Conservation (phyloP, 768 basidiomycete genomes). For the Boletus sp. region DNA sequence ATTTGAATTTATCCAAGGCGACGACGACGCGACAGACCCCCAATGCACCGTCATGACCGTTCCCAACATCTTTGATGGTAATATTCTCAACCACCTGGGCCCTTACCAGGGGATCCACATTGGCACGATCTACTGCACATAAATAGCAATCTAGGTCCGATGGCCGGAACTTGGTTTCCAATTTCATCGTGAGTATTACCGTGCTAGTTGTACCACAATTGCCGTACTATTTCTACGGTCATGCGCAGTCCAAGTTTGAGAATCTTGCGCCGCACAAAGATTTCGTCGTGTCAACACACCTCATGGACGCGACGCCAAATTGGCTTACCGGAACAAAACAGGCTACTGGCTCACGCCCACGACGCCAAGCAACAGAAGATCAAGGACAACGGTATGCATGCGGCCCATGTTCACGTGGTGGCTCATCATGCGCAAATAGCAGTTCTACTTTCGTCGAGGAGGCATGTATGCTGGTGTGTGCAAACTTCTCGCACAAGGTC, state of each 20-base stretch:
- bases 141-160: slow-evolving; percentile 2
- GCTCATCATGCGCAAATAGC: background rate
- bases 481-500: background rate
- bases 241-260: background rate
- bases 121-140: slow-evolving; percentile 46
- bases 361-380: background rate
- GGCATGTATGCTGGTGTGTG: background rate
- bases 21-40: slow-evolving; percentile 54
- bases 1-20: slow-evolving; percentile 29
- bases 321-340: background rate
- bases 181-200: background rate
- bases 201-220: background rate
- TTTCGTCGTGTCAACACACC: background rate
- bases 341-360: background rate
- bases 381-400: background rate
- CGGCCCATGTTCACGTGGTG: background rate
- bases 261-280: background rate
- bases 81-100: slow-evolving; percentile 58
- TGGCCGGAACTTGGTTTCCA: background rate
- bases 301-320: background rate
- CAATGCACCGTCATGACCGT: slow-evolving; percentile 56
- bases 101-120: slow-evolving; percentile 54
- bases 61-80: slow-evolving; percentile 48
- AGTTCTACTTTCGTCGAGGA: background rate
- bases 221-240: background rate